These are phyloP conservation scores for Jatropha podagrica DNA, from an alignment of 441 rosid genomes.

Conservation along the genomic window DNA sequence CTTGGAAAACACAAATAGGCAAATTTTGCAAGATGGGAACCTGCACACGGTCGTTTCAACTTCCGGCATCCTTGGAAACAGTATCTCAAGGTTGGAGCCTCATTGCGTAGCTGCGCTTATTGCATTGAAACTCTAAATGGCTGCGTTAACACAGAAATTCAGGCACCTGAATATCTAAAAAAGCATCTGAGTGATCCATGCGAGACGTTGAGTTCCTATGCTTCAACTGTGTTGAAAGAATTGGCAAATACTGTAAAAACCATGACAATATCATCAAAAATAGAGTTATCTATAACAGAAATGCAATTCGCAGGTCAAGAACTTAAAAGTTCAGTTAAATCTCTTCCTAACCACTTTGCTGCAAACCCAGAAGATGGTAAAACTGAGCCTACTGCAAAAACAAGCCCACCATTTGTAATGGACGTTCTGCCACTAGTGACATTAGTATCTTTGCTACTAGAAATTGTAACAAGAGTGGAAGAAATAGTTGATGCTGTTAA, in stretches of 20 bases:
- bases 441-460: conserved; percentile 46
- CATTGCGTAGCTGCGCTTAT: conserved; percentile 45
- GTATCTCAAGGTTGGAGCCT: conserved; percentile 52
- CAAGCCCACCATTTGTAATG: conserved; percentile 31
- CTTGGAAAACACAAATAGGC: conserved; percentile 36
- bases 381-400: conserved; percentile 19
- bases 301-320: conserved; percentile 57
- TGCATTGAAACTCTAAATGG: conserved; percentile 49
- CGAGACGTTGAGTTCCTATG: conserved; percentile 37
- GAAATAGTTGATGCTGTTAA: conserved; percentile 41
- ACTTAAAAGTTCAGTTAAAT: conserved; percentile 47
- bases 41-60: conserved; percentile 65
- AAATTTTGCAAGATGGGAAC: conserved; percentile 83
- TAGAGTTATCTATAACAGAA: conserved; percentile 41
- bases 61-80: conserved; percentile 80
- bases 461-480: conserved; percentile 47
- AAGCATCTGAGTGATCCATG: conserved; percentile 38
- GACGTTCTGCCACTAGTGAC: conserved; percentile 52
- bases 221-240: conserved; percentile 49
- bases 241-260: conserved; percentile 39
- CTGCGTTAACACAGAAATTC: conserved; percentile 42
- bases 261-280: conserved; percentile 44
- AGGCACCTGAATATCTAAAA: conserved; percentile 22
- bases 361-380: conserved; percentile 20
- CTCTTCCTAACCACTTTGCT: conserved; percentile 29